phyloP scores from a whole-genome alignment of 2,329 filamentous ascomycete species.

The Talaromyces sp. region DNA sequence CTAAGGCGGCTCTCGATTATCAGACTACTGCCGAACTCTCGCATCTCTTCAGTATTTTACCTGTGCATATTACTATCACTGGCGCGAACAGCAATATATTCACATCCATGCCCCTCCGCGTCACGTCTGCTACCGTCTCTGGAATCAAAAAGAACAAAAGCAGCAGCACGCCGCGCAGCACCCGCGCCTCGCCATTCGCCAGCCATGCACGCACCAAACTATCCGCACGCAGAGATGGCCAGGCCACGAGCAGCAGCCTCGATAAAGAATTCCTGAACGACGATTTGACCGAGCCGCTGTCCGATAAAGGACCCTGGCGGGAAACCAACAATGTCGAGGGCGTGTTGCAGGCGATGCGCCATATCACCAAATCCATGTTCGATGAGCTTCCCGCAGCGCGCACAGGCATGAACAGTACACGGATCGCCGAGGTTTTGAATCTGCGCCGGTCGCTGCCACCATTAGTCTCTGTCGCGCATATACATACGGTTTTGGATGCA shows the following conservation, averaged over 20 bases:
- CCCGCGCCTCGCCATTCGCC: constrained; percentile 38
- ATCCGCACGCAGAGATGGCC: constrained; percentile 19
- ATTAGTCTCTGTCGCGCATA: constrained; percentile 56
- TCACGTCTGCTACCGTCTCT: constrained; percentile 45
- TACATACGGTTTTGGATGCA: constrained; percentile 54
- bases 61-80: background rate
- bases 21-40: background rate
- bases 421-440: constrained; percentile 57
- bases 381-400: constrained; percentile 48
- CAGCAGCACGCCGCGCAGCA: too few species aligned
- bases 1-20: background rate
- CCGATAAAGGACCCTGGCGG: constrained; percentile 49
- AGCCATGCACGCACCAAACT: constrained; percentile 38
- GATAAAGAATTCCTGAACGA: constrained; percentile 18
- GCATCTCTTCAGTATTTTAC: background rate
- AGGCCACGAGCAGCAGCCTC: background rate
- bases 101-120: constrained; percentile 41
- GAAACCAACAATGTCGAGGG: constrained; percentile 40
- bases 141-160: constrained; percentile 39
- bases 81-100: background rate
- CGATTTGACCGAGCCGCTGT: constrained; percentile 37
- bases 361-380: constrained; percentile 44
- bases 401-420: constrained; percentile 59
- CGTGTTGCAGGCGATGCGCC: constrained; percentile 50
- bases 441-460: constrained; percentile 52